These are phyloP conservation scores for Gastrodia elata DNA, from an alignment of 106 monocot genomes.

Conservation along the genomic window DNA sequence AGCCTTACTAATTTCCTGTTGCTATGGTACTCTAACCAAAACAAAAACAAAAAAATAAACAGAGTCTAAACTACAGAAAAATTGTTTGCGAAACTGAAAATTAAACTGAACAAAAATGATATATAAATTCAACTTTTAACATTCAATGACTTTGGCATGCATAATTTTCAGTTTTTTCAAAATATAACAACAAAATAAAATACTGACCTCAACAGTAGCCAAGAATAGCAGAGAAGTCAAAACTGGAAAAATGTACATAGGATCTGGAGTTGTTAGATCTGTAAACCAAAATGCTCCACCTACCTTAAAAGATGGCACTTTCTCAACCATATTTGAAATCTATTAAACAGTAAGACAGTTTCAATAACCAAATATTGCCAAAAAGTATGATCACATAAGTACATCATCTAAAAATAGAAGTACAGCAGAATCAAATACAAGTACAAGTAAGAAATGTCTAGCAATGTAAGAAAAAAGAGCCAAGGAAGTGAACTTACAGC, in stretches of 20 bases:
- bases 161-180: background rate
- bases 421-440: background rate
- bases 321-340: constrained; percentile 95
- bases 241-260: constrained; percentile 58
- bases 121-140: background rate
- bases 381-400: background rate
- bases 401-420: background rate
- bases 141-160: background rate
- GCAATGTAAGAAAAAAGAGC: no score
- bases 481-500: constrained; percentile 46
- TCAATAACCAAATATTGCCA: background rate
- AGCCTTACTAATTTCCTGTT: background rate
- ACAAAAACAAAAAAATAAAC: background rate
- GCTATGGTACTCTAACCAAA: background rate
- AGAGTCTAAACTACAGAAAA: background rate
- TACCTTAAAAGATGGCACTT: constrained; percentile 92
- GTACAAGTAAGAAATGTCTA: background rate
- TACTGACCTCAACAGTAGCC: constrained; percentile 77
- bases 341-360: constrained; percentile 15
- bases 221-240: constrained; percentile 71
- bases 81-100: background rate
- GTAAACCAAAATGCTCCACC: constrained; percentile 91
- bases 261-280: constrained; percentile 90
- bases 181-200: background rate
- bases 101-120: background rate